Base-by-base conservation (phyloP, 2,329 filamentous ascomycete genomes). In the Epichloe scottii region DNA sequence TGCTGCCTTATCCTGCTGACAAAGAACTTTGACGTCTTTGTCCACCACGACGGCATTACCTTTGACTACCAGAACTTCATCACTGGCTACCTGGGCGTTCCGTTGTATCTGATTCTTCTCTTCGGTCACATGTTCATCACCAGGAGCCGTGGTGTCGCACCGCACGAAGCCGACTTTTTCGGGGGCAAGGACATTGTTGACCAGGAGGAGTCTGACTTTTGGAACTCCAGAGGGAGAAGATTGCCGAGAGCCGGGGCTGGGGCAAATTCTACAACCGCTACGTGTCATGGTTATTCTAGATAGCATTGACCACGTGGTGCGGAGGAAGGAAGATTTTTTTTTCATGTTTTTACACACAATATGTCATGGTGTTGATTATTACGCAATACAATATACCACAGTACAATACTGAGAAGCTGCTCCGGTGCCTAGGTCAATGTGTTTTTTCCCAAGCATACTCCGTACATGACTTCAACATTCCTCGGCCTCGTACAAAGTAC, bases 11-110 rank as follows among this genome's bases (percentile, higher is more conserved):
- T 93, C 54, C 78, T 84, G 2, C 63, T 94, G 48, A 91, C 87
- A 62, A 94, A 93, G 77, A 90, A 89, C 73, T 93, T 81, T 67
- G 74, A 78, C 51, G 82, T 85, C 53, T 93, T 93, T 66, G 72
- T 79, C 55, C 64, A 58, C 61, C 70, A 57, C 72, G 74, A 67
- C 58, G 58, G 65, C 51, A 74, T 73, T 49, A 71, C 71, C 48
- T 87, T 87, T 57, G 79, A 85, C 65, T 85, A 85, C 72, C 82
- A 85, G 71, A 82, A 78, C 60, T 89, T 90, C 67, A 79, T 90
- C 65, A 88, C 84, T 0, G 84, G 83, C 26, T 89, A 89, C 65
- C 70, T 85, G 7, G 86, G 85, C 48, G 89, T 90, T 58, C 86
- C 86, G 1, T 66, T 90, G 21, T 90, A 88, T 65, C 66, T 89